Evolutionary conservation across 1,284 basidiomycete genomes (phyloP), one percentile per base, ranked within the genome.

Genomic region (Tilletia walkeri): DNA sequence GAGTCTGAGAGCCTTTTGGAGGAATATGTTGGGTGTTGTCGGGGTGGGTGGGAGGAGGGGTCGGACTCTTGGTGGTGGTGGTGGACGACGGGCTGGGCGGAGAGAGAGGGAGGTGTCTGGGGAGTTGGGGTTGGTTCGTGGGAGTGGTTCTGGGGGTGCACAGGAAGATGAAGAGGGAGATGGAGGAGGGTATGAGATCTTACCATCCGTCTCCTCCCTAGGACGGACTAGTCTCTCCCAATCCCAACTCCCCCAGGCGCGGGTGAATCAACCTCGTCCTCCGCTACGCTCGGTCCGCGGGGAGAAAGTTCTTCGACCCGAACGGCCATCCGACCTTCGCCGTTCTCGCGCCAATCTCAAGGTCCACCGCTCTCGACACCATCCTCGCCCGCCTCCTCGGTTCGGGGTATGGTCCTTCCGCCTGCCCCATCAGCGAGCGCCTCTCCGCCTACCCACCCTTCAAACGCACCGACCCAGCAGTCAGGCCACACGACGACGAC

Each of bases 361-460:
- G 48, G 48, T 49, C 14, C 12, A 49, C 14, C 48, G 48, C n/a
- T 12, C 48, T 18, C 53, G 56, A 6, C 36, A 30, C 7, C 56
- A 9, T 61, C 56, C 2, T 61, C 56, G 56, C 56, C 56, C 18
- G 56, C 56, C 9, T 61, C 56, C 24, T 61, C 56, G 4, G 2
- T 38, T 6, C 56, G 56, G 20, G 56, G 56, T n/a, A 61, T 61
- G 56, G 56, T 61, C 24, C 16, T 61, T 9, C 56, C 56, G 24
- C 36, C 56, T 30, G 56, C 56, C 4, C 56, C 56, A 9, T 61
- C 56, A 4, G 56, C 56, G 24, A 30, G 24, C 7, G 24, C 56
- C 7, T 61, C 56, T 5, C 56, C 56, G 20, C 56, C 56, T 16
- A 7, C 36, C n/a, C 24, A 34, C 7, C 56, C 56, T 16, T 9